Base-by-base conservation (phyloP, 331 rosid genomes). In the Ulmus americana region DNA sequence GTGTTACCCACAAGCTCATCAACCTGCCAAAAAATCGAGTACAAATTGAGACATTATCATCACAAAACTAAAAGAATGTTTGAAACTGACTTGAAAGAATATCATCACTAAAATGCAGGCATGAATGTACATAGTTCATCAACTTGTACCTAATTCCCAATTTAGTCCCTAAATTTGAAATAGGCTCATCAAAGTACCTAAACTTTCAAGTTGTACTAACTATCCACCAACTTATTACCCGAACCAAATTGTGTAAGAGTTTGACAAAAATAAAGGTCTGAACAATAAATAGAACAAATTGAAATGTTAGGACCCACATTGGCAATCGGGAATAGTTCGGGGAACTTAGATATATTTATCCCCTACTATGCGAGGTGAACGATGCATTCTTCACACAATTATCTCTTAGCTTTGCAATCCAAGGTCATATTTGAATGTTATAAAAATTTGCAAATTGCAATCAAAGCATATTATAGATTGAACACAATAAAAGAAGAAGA, bases 1-100 rank as follows among this genome's bases (percentile, higher is more conserved):
- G 84, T 71, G 20, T 80, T 74, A 39, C 90, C 88, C 99, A 94
- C 81, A 65, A 94, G 85, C 80, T 94, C 99, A 43, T 94, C 96
- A 39, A 94, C 99, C 99, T 94, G 84, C 73, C 68, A 85, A 45
- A 59, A 59, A 50, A 47, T 5, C 8, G 10, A 38, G n/a, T 4
- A 56, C 9, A 50, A 10, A 50, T 18, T 28, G 35, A 28, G 4
- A 53, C 39, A 10, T 7, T 8, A 18, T 53, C 18, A 22, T 53
- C 35, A 7, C 58, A 16, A 22, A 53, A 53, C 14, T 3, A 2
- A 50, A n/a, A 50, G 55, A 50, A 50, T 14, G 22, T 50, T 8
- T 50, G 8, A 6, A 4, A 22, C 10, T 8, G 9, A 53, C 39
- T 18, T 16, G 58, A 10, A 20, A 53, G 58, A 10, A 20, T 4